These are phyloP conservation scores for Clathrospora elynae DNA, from an alignment of 2,329 filamentous ascomycete genomes.

Conservation along the genomic window DNA sequence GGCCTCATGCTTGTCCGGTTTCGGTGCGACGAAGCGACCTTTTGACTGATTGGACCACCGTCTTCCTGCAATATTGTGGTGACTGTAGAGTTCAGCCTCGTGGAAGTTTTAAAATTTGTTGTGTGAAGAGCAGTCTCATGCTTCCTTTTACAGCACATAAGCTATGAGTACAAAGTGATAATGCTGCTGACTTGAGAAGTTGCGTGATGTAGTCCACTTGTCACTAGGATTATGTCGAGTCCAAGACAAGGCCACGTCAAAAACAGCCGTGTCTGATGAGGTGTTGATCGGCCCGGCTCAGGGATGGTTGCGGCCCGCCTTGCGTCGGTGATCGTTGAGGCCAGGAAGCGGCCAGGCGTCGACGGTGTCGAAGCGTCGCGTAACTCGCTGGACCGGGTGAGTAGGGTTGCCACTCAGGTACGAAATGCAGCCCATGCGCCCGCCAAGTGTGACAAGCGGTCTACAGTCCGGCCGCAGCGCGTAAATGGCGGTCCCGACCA, in stretches of 20 bases:
- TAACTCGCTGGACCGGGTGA: slow-evolving; percentile 6
- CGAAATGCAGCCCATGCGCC: slow-evolving; percentile 29
- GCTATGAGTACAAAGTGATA: too few species aligned
- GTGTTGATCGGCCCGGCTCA: slow-evolving; percentile 17
- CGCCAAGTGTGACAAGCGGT: slow-evolving; percentile 42
- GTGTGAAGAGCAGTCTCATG: too few species aligned
- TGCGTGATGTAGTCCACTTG: too few species aligned
- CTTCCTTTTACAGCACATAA: too few species aligned
- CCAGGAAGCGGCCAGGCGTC: slow-evolving; percentile 9
- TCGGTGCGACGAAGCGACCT: slow-evolving; percentile 21
- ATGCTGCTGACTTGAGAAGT: too few species aligned
- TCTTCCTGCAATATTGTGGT: too few species aligned
- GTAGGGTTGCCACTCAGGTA: slow-evolving; percentile 24
- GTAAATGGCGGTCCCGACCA: slow-evolving; percentile 30
- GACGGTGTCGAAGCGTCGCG: neutral
- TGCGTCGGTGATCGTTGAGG: slow-evolving; percentile 2
- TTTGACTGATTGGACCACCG: too few species aligned
- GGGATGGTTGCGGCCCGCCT: slow-evolving; percentile 13
- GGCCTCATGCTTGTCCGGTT: slow-evolving; percentile 31
- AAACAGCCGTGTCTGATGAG: too few species aligned
- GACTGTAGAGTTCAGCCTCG: too few species aligned
- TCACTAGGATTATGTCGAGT: too few species aligned
- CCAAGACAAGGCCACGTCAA: too few species aligned
- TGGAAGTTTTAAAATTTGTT: too few species aligned
- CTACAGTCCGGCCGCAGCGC: slow-evolving; percentile 40